Evolutionary conservation across 345 rosid species (phyloP), one percentile per base, ranked within the genome.

Genomic region (Angophora floribunda): DNA sequence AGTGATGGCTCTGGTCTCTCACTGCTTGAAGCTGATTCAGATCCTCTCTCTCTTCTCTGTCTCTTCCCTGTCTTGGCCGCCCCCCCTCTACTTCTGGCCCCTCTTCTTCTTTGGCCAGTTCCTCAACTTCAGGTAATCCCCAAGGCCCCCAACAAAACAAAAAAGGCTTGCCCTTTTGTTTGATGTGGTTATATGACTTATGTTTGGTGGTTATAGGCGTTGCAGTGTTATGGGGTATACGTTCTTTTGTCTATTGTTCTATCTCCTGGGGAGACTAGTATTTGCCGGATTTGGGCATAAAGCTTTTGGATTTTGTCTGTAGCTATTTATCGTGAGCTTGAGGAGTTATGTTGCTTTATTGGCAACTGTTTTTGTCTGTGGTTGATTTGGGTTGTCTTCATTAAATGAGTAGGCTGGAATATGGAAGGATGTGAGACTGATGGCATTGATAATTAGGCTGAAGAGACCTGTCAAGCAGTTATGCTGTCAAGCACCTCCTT

Each of bases 21-120:
- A 95, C 91, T 93, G 93, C 92, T 90, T 95, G 89, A 97, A 97
- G 92, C 91, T 96, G 53, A 88, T 95, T 78, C 99, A 97, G 93
- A 93, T 96, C 65, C 14, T 94, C 61, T 93, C 97, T 89, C 94
- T 97, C 86, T 94, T 89, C 89, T 94, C 96, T 53, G 98, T 96
- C 89, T 94, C 96, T 13, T 89, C 99, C 86, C 87, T 93, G 88
- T 94, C 95, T 13, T 96, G 95, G 98, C 99, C 98, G 47, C 97
- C 99, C 24, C 96, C 97, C 30, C 89, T 96, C 88, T 95, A 93
- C 94, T 96, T 94, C 94, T 96, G 98, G 96, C 98, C 99, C 30
- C 96, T 96, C 88, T 93, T 96, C 85, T 91, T 89, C 90, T 95
- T 95, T 85, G 99, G 98, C 65, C 99, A 96, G 93, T 96, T 96